A percentile compares a stretch with the other conserved stretches of the same genome.
These are phyloP conservation scores for Trichoderma semiorbis DNA, from an alignment of 2,329 filamentous ascomycete genomes.

Conservation along the genomic window DNA sequence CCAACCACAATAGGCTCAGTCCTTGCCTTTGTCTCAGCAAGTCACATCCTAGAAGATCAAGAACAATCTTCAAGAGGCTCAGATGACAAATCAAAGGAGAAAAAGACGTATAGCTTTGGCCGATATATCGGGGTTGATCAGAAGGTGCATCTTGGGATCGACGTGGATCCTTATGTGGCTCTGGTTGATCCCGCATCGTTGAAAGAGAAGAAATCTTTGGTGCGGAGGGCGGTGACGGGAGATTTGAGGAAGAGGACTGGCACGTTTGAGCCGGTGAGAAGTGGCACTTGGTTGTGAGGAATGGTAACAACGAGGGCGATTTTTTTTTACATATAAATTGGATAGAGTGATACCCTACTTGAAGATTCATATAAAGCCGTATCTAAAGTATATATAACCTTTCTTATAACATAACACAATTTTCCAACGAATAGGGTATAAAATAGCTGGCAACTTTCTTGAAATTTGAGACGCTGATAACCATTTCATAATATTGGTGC, in stretches of 20 bases:
- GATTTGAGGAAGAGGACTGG: not conserved
- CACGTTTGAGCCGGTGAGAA: not conserved
- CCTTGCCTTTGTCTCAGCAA: conserved; percentile 45
- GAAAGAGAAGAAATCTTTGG: not conserved
- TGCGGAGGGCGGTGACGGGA: not conserved
- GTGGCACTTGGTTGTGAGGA: not conserved
- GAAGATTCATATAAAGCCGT: not conserved
- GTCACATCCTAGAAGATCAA: conserved; percentile 11
- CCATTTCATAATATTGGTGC: too few relatives aligned
- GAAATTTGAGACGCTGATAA: too few relatives aligned
- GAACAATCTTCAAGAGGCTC: not conserved
- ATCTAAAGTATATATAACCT: not conserved
- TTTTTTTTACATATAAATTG: not conserved
- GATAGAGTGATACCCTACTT: not conserved
- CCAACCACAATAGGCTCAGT: conserved; percentile 49
- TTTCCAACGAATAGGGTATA: not conserved
- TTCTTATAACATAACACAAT: not conserved
- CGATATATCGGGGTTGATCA: conserved; percentile 48
- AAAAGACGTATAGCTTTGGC: conserved; percentile 46
- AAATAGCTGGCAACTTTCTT: not conserved
- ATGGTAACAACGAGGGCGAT: not conserved
- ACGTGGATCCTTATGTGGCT: conserved; percentile 44
- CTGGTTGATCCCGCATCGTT: conserved; percentile 20
- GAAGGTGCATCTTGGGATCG: conserved; percentile 48
- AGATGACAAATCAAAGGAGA: not conserved